Evolutionary conservation across 148 eudicot species (phyloP), one percentile per base, ranked within the genome.

Genomic region (Nyssa sinensis): DNA sequence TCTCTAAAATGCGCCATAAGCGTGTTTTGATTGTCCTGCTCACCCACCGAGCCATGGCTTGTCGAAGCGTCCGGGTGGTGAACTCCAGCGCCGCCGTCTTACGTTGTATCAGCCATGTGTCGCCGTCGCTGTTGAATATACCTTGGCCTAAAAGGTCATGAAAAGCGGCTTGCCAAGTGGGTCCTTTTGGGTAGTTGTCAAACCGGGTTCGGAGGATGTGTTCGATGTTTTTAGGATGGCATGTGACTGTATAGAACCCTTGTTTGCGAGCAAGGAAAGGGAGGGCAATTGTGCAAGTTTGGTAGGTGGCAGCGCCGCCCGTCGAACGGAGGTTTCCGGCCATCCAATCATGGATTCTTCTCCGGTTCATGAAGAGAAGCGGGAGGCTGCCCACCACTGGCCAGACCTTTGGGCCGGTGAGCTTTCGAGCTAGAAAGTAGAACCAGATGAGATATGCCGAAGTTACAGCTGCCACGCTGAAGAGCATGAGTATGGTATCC

Each of bases 1-100:
- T 88, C 21, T 89, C 91, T 23, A 94, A 55, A 39, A 94, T 89
- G 19, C 61, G 44, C 97, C 97, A 94, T 13, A 94, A 73, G 64
- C 97, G 88, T 63, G 79, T 85, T 77, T 82, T 78, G 27, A 94
- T 94, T 3, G 97, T 87, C 67, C 91, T 85, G 87, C 84, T 91
- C 41, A 94, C 98, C 98, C 98, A 94, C 71, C 98, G 78, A 29
- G 89, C 86, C 97, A 94, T 91, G 35, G 98, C 97, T 71, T 85
- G 93, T 2, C 98, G 88, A 3, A 94, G 89, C 0, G 97, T 94
- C 47, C 97, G 75, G 6, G 97, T 94, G 0, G 98, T 94, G 74
- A 94, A 94, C 71, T 94, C 98, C 0, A 91, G 91, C 16, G 97
- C 98, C 0, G 97, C 98, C 7, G 97, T 94, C 68, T 94, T 94